phyloP scores from a whole-genome alignment of 2,329 filamentous ascomycete genomes.

The Simplicillium aogashimaense region DNA sequence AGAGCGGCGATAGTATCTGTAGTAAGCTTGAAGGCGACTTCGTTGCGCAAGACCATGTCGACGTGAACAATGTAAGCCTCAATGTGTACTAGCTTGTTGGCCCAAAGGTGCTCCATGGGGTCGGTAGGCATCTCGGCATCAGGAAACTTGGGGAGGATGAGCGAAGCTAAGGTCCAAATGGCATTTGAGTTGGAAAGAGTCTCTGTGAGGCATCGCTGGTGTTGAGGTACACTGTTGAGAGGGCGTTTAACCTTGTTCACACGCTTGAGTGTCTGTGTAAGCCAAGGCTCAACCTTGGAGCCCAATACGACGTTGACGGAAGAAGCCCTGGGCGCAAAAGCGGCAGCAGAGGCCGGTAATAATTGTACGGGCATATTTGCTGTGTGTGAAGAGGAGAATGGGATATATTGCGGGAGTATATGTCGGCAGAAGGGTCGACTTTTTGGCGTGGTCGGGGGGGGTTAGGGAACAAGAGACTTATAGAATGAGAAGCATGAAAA shows the following conservation, averaged over 20 bases:
- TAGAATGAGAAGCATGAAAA: conserved; percentile 10
- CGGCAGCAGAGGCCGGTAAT: conserved; percentile 87
- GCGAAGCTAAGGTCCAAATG: conserved; percentile 87
- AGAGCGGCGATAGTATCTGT: conserved; percentile 87
- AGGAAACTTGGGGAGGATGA: conserved; percentile 87
- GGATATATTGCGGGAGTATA: conserved; percentile 2
- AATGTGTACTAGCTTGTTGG: conserved; percentile 86
- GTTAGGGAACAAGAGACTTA: conserved; percentile 5
- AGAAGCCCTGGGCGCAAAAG: conserved; percentile 83
- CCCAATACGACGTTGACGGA: conserved; percentile 91
- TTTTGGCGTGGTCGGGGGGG: conserved; percentile 10
- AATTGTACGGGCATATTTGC: conserved; percentile 79
- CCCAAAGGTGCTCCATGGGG: conserved; percentile 77
- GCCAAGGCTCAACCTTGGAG: conserved; percentile 89
- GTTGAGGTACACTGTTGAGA: conserved; percentile 91
- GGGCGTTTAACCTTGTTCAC: conserved; percentile 95
- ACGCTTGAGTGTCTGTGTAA: conserved; percentile 92
- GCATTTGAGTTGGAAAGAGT: conserved; percentile 81
- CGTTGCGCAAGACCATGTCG: conserved; percentile 95
- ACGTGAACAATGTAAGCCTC: conserved; percentile 98
- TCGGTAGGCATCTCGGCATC: conserved; percentile 78
- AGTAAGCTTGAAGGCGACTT: conserved; percentile 96
- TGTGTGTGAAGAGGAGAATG: conserved; percentile 10
- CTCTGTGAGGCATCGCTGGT: conserved; percentile 91
- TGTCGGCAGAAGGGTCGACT: conserved; percentile 7